Conservation (phyloP, 2,329 filamentous ascomycete genomes). For the Neofusicoccum laricinum region DNA sequence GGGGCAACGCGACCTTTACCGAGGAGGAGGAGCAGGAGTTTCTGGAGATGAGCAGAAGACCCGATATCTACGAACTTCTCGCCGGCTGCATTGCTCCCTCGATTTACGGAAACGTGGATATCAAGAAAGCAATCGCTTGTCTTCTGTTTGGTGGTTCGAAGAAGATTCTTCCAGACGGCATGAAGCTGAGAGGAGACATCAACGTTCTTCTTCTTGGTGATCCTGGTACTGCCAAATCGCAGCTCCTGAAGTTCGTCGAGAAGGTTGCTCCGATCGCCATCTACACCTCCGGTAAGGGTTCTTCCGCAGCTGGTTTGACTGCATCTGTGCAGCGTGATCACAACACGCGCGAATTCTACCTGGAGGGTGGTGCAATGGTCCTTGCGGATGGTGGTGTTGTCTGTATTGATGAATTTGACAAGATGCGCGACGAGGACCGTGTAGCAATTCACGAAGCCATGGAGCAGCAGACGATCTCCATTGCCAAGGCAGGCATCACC, state of each 20-base stretch:
- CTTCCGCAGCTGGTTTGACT: conserved; percentile 94
- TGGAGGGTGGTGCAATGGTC: conserved; percentile 93
- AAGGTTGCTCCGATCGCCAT: conserved; percentile 96
- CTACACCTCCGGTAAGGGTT: conserved; percentile 95
- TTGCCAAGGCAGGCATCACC: conserved; percentile 97
- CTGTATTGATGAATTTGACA: conserved; percentile 98
- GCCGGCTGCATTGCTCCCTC: conserved; percentile 92
- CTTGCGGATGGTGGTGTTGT: conserved; percentile 90
- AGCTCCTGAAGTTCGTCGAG: conserved; percentile 95
- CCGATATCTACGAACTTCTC: conserved; percentile 90
- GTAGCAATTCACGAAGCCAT: conserved; percentile 99
- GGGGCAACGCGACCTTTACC: conserved; percentile 78
- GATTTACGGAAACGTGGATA: conserved; percentile 93
- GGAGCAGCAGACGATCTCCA: conserved; percentile 99
- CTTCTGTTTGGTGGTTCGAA: conserved; percentile 92
- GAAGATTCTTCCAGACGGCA: conserved; percentile 95
- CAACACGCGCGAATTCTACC: conserved; percentile 92
- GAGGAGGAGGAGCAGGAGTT: conserved; percentile 99
- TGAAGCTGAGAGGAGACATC: conserved; percentile 97
- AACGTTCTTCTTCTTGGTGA: conserved; percentile 96
- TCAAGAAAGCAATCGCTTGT: conserved; percentile 96
- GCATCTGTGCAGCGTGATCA: conserved; percentile 94
- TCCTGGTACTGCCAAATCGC: conserved; percentile 95
- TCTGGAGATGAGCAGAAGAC: conserved; percentile 79
- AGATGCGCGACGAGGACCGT: conserved; percentile 99